Conservation (phyloP, 2,329 filamentous ascomycete species). For the Fusarium goolgardi region DNA sequence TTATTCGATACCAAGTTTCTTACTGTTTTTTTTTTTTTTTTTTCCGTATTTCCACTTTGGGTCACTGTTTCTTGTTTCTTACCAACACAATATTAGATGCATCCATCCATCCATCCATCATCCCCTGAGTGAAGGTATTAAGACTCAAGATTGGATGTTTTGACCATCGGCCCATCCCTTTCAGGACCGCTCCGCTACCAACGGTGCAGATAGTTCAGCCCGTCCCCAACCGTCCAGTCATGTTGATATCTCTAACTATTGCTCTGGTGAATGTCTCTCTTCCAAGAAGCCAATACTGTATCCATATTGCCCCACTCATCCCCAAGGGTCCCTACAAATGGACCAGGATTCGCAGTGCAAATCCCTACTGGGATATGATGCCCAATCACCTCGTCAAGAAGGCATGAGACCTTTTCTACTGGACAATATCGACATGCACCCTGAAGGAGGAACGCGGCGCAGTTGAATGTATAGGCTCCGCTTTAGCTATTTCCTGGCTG, state of each 20-base stretch:
- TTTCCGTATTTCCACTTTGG: conserved; percentile 21
- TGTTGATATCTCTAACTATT: background rate
- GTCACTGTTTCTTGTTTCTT: conserved; percentile 28
- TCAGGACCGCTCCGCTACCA: conserved; percentile 43
- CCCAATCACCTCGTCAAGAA: conserved; percentile 52
- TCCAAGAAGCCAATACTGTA: background rate
- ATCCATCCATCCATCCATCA: background rate
- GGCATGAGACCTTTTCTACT: conserved; percentile 46
- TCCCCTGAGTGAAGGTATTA: background rate
- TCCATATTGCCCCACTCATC: conserved; percentile 31
- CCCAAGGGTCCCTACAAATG: conserved; percentile 32
- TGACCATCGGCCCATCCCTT: conserved; percentile 44
- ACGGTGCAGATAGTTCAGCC: conserved; percentile 28
- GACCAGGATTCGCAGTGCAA: conserved; percentile 41
- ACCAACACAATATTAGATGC: conserved; percentile 3
- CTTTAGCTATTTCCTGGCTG: conserved; percentile 25
- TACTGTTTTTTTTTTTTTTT: conserved; percentile 1
- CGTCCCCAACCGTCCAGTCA: conserved; percentile 22
- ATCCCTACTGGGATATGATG: conserved; percentile 47
- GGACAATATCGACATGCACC: conserved; percentile 50
- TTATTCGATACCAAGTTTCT: conserved; percentile 21
- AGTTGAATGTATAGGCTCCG: conserved; percentile 47
- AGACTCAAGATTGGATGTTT: conserved; percentile 35
- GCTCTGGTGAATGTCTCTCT: background rate
- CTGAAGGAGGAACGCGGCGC: conserved; percentile 59